phyloP scores from a whole-genome alignment of 2,329 filamentous ascomycete species.

The Calonectria pseudoreteaudii region DNA sequence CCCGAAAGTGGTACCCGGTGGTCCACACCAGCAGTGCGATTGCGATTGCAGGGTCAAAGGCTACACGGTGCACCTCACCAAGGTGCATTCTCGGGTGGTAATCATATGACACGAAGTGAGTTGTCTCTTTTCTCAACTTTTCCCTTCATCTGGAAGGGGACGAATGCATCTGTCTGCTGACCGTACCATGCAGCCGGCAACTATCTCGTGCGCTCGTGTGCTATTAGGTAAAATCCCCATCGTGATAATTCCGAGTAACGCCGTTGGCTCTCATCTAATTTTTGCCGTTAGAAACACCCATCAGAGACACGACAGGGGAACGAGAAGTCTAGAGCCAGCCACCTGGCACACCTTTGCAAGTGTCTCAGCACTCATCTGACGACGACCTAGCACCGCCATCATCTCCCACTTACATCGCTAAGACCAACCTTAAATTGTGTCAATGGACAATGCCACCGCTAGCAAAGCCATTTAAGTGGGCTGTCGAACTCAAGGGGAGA shows the following conservation, averaged over 20 bases:
- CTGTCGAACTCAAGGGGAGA: background rate
- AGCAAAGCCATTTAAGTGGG: constrained; percentile 7
- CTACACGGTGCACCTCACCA: background rate
- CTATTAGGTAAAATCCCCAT: background rate
- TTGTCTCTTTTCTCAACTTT: background rate
- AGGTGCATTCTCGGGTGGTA: background rate
- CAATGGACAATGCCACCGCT: constrained; percentile 3
- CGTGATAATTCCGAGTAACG: background rate
- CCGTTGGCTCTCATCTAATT: background rate
- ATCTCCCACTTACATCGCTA: constrained; percentile 7
- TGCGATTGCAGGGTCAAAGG: constrained; percentile 20
- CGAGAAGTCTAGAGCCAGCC: background rate
- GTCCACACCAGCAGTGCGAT: constrained; percentile 12
- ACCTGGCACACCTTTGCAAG: background rate
- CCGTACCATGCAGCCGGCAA: background rate
- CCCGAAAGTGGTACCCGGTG: background rate
- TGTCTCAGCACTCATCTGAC: background rate
- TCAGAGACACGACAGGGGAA: background rate
- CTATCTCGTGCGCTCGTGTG: background rate
- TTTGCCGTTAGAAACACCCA: background rate
- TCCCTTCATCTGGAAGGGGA: background rate
- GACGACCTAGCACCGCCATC: background rate
- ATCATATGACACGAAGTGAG: constrained; percentile 5
- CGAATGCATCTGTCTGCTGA: background rate
- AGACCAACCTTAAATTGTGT: constrained; percentile 6